Evolutionary conservation across 2,329 filamentous ascomycete species (phyloP), one percentile per base, ranked within the genome.

Genomic region (Colletotrichum aenigma): DNA sequence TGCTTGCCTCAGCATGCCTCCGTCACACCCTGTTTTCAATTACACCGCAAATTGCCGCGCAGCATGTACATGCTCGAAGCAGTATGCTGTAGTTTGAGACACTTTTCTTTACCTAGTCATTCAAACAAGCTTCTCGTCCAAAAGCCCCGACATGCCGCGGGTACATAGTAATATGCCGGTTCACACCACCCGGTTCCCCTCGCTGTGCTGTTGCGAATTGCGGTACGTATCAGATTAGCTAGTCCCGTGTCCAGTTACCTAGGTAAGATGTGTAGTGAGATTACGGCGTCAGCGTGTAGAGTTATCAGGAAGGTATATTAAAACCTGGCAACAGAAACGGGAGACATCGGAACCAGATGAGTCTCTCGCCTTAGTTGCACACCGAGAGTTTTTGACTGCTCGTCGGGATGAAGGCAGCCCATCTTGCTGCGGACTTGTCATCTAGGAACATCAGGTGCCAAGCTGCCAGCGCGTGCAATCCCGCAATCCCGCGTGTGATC

Each of bases 401-500:
- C 28, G 28, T 61, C 60, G 34, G 48, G 67, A 48, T 58, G 61
- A 71, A 66, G 66, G 67, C 34, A 65, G 43, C 48, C 24, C 66
- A 71, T 66, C 34, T 74, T 58, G 56, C 43, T 71, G 52, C 60
- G 71, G 52, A 71, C 28, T 61, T 66, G 36, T 71, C 68, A 66
- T 48, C 70, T 26, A 52, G 21, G 62, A 18, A 66, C 36, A 74
- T 74, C 72, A 66, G 72, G 72, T 74, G 72, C 72, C 72, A 74
- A 74, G 72, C 70, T 74, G 72, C 72, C 72, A 74, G 68, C 70
- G 55, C 52, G 60, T 71, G 67, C 32, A 38, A 71, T 74, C 72
- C 61, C 72, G 68, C 36, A 38, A 66, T 74, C 72, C 61, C 72
- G 68, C 36, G 69, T 71, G 43, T 74, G 71, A 73, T 74, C 71